Conservation (phyloP, 2,329 filamentous ascomycete species). For the Ophiostoma angusticollis region DNA sequence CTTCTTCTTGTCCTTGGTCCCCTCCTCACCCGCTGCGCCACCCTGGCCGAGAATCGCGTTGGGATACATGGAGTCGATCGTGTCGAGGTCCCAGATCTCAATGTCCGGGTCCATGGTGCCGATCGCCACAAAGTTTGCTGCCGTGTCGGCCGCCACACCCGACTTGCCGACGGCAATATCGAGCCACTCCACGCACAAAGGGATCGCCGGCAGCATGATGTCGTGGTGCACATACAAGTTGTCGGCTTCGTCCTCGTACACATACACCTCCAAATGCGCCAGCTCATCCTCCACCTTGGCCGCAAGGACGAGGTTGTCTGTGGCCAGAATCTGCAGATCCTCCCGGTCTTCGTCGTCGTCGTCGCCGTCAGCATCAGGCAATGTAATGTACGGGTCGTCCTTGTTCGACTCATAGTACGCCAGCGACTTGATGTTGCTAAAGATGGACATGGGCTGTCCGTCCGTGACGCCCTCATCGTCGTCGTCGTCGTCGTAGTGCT, state of each 20-base stretch:
- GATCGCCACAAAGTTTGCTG: conserved; percentile 85
- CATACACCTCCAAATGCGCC: conserved; percentile 90
- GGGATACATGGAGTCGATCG: conserved; percentile 95
- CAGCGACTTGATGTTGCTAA: conserved; percentile 86
- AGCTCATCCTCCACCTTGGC: conserved; percentile 96
- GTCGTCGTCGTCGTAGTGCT: conserved; percentile 84
- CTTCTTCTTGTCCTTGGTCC: conserved; percentile 17
- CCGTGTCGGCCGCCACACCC: conserved; percentile 45
- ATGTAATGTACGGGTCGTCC: conserved; percentile 91
- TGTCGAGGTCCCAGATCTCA: conserved; percentile 94
- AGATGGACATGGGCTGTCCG: conserved; percentile 68
- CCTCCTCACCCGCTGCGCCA: conserved; percentile 24
- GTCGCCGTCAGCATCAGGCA: conserved; percentile 52
- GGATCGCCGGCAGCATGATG: conserved; percentile 96
- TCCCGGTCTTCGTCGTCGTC: conserved; percentile 80
- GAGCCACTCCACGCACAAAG: conserved; percentile 90
- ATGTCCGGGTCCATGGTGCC: conserved; percentile 98
- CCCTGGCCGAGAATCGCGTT: conserved; percentile 84
- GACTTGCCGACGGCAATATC: conserved; percentile 76
- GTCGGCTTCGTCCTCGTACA: conserved; percentile 89
- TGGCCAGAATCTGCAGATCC: conserved; percentile 83
- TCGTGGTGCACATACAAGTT: conserved; percentile 99
- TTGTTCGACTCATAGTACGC: conserved; percentile 91
- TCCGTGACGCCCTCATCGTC: conserved; percentile 37
- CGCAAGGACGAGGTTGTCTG: conserved; percentile 83